Conservation (phyloP, 306 rosid genomes). For the Prinsepia uniflora region DNA sequence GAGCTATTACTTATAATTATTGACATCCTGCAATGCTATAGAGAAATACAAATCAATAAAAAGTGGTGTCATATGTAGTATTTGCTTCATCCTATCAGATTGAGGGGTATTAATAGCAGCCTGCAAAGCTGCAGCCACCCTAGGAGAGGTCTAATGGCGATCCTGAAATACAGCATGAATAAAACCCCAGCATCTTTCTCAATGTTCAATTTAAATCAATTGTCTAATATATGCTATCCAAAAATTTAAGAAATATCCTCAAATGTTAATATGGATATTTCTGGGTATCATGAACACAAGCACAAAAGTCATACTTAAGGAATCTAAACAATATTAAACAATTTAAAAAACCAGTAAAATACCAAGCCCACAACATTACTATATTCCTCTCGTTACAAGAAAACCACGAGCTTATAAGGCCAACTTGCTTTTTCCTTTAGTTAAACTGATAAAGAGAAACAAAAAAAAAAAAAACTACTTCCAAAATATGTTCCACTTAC, state of each 20-base stretch:
- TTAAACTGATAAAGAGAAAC: not conserved
- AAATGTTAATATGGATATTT: not conserved
- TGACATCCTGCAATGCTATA: slow-evolving; percentile 61
- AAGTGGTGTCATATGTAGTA: slow-evolving; percentile 56
- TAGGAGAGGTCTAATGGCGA: slow-evolving; percentile 95
- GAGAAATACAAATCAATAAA: slow-evolving; percentile 78
- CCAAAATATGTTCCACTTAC: not conserved
- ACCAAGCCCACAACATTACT: not conserved
- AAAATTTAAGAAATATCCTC: not conserved
- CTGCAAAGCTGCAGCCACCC: slow-evolving; percentile 58
- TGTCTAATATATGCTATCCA: not conserved
- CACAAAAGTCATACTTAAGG: not conserved
- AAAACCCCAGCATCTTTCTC: slow-evolving; percentile 16
- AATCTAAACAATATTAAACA: not conserved
- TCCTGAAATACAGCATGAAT: slow-evolving; percentile 52
- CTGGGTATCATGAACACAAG: not conserved
- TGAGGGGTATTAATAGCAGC: slow-evolving; percentile 59
- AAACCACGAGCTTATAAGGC: not conserved
- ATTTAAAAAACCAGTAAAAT: not conserved
- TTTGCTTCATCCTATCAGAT: slow-evolving; percentile 75
- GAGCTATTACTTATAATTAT: slow-evolving; percentile 58
- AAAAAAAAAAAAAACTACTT: not conserved
- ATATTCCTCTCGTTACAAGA: not conserved
- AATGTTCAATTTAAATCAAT: not conserved
- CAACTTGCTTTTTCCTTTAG: not conserved